A percentile compares a stretch with the other conserved stretches of the same genome.
Evolutionary conservation across 192 early-diverging fungal genomes (phyloP).

Genomic region (Gryganskiella cystojenkinii): DNA sequence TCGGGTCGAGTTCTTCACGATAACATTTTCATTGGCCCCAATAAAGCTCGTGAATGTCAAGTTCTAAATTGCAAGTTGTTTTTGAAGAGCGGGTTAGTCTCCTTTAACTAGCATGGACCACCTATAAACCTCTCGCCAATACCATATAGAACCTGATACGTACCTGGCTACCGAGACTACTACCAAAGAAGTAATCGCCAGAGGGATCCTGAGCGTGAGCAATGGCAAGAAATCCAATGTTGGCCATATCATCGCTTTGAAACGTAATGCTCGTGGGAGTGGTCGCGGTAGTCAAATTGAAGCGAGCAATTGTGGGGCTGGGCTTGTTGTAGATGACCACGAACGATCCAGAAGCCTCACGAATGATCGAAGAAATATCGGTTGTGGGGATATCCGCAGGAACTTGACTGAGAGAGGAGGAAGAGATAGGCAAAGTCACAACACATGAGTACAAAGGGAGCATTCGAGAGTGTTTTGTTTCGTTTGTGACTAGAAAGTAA

Average conservation of each 20-base stretch:
- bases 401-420: conserved; percentile 10
- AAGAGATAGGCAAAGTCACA: background rate
- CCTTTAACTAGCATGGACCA: no score
- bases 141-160: background rate
- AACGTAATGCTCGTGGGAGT: background rate
- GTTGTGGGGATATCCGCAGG: conserved; percentile 24
- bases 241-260: background rate
- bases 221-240: conserved; percentile 16
- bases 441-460: background rate
- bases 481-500: background rate
- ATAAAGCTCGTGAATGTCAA: no score
- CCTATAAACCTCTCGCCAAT: no score
- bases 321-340: conserved; percentile 23
- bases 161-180: conserved; percentile 6
- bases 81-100: no score
- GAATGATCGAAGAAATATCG: conserved; percentile 3
- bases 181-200: conserved; percentile 30
- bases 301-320: conserved; percentile 12
- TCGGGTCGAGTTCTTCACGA: conserved; percentile 18
- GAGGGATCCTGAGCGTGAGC: conserved; percentile 16
- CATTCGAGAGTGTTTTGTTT: background rate
- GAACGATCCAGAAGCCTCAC: conserved; percentile 19
- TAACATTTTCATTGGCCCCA: background rate
- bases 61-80: no score
- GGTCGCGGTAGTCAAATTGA: conserved; percentile 14